Evolutionary conservation across 495 filamentous ascomycete genomes (phyloP).

Genomic region (Pyrenula massariospora): DNA sequence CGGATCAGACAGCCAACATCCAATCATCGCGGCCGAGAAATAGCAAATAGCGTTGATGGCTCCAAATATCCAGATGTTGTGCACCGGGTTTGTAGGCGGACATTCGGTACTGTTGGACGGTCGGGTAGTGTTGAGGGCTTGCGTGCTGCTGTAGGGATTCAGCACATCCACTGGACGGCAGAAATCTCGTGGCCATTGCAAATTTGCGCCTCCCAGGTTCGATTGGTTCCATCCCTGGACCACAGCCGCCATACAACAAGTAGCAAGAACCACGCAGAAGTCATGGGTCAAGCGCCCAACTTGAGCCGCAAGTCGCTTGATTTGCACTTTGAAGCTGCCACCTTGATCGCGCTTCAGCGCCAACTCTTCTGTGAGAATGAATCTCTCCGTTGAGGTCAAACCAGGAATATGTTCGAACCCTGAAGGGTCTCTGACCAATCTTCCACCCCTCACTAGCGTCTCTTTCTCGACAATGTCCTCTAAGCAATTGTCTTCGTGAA

Average conservation of each 20-base stretch:
- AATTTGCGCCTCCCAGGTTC: not conserved
- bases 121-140: not conserved
- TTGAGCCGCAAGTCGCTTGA: not conserved
- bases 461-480: not conserved
- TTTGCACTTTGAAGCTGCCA: not conserved
- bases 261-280: not conserved
- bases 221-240: not conserved
- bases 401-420: not conserved
- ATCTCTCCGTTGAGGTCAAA: not conserved
- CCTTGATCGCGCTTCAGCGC: not conserved
- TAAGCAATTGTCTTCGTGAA: not conserved
- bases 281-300: not conserved
- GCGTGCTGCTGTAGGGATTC: not conserved
- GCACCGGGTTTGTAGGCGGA: not conserved
- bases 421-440: not conserved
- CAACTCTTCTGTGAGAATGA: not conserved
- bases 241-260: not conserved
- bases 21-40: conserved; percentile 5
- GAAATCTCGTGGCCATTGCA: not conserved
- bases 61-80: conserved; percentile 8
- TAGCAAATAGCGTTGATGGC: conserved; percentile 9
- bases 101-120: not conserved
- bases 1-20: conserved; percentile 10
- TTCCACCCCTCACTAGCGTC: not conserved
- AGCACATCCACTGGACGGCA: not conserved